Base-by-base conservation (phyloP, 1,284 basidiomycete species). In the Heterobasidion irregulare region DNA sequence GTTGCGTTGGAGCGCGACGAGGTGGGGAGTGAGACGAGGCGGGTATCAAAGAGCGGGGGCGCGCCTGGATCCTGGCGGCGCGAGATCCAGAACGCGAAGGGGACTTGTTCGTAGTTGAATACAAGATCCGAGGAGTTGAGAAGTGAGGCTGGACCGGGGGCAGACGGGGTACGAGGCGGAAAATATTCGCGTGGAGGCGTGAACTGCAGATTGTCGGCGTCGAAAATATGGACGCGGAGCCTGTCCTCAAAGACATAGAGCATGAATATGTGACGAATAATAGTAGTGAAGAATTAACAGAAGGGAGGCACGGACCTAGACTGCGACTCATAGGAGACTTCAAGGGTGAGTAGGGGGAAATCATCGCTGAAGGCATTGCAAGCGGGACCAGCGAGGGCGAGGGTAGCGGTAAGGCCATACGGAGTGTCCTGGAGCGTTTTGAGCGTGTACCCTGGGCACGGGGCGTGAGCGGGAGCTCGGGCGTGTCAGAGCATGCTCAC, bases 41-140 rank as follows among this genome's bases (percentile, higher is more conserved):
- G n/a, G n/a, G n/a, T n/a, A 68, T 93, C 89, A 64, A 92, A 93
- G 46, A 92, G 68, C 33, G 86, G 83, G 47, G 68, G 65, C 8
- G 73, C 75, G 18, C 77, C 68, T 7, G 82, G 82, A 34, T 80
- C 73, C 9, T 79, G 80, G 47, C 81, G 76, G 50, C 87, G 79
- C 2, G 82, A 84, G 59, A 90, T 82, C 87, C 89, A 92, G 68
- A 90, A 92, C 2, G 82, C 80, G 65, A 92, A 92, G 0, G 86
- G 85, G 0, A 74, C 73, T 1, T 76, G 34, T 0, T 82, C 74
- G 64, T 86, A 83, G 63, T 89, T 83, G 73, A 92, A 92, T 2
- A 79, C 66, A 9, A 88, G 71, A 60, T 87, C 84, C 0, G 79
- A 81, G 1, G 62, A 70, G 7, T 67, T 60, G 49, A 64, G 68